phyloP scores from a whole-genome alignment of 352 stramenopile species.

The Pythium plurisporium region DNA sequence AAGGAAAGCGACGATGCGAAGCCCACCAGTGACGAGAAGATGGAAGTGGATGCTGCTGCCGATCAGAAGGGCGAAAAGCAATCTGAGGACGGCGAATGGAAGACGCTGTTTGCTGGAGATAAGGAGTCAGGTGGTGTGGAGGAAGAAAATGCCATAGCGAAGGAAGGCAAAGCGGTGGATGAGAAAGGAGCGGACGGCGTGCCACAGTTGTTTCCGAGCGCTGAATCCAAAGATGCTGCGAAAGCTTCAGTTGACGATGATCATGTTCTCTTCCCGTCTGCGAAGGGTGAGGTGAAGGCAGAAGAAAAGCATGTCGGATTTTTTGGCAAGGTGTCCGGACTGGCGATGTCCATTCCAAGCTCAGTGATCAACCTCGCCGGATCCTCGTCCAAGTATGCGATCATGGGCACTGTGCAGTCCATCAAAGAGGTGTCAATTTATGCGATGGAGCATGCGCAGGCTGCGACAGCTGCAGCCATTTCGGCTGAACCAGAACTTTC shows the following conservation, averaged over 20 bases:
- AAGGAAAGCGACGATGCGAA: slow-evolving; percentile 19
- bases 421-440: slow-evolving; percentile 77
- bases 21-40: neutral
- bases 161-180: neutral
- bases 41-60: slow-evolving; percentile 10
- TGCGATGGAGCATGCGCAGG: slow-evolving; percentile 65
- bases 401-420: slow-evolving; percentile 64
- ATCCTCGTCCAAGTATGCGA: slow-evolving; percentile 56
- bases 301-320: slow-evolving; percentile 35
- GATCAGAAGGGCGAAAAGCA: slow-evolving; percentile 11
- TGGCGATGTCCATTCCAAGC: slow-evolving; percentile 52
- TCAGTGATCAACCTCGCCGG: slow-evolving; percentile 62
- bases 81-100: slow-evolving; percentile 27
- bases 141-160: neutral
- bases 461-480: slow-evolving; percentile 55
- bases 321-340: slow-evolving; percentile 57
- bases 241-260: neutral
- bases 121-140: neutral
- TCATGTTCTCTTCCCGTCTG: slow-evolving; percentile 21
- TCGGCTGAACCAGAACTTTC: slow-evolving; percentile 41
- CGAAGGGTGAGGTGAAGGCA: slow-evolving; percentile 15
- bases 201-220: slow-evolving; percentile 13
- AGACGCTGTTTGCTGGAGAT: slow-evolving; percentile 29
- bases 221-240: slow-evolving; percentile 11
- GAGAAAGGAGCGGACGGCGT: slow-evolving; percentile 8